Evolutionary conservation across 1,284 basidiomycete genomes (phyloP).

Genomic region (Violaceomyces palustris): DNA sequence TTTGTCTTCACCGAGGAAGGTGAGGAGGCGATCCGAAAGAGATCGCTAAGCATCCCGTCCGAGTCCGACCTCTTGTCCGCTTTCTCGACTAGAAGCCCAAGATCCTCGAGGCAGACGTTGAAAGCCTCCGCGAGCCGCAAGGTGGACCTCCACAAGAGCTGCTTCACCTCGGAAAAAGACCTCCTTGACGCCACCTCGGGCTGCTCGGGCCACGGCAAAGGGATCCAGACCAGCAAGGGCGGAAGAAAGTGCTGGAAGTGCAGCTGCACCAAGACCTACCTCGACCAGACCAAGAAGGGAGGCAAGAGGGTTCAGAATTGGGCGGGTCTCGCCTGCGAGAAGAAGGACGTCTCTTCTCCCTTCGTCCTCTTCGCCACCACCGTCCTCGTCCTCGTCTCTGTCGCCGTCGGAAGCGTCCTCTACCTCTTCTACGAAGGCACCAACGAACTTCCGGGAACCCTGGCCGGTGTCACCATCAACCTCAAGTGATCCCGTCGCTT

Average conservation of each 20-base stretch:
- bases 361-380: constrained; percentile 37
- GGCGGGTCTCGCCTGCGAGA: constrained; percentile 47
- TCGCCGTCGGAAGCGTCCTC: constrained; percentile 22
- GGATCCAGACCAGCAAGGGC: constrained; percentile 27
- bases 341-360: constrained; percentile 38
- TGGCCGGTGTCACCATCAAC: constrained; percentile 38
- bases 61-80: constrained; percentile 9
- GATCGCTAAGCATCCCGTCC: too few relatives aligned
- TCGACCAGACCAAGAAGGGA: constrained; percentile 16
- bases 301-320: constrained; percentile 30
- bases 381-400: constrained; percentile 23
- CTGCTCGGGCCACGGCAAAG: constrained; percentile 41
- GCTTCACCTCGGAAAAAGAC: constrained; percentile 22
- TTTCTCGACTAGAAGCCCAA: constrained; percentile 5
- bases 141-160: constrained; percentile 21
- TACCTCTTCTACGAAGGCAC: constrained; percentile 31
- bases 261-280: constrained; percentile 22
- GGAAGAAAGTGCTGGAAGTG: constrained; percentile 42
- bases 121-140: constrained; percentile 6
- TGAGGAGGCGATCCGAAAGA: constrained; percentile 6
- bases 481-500: too few relatives aligned
- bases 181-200: constrained; percentile 33
- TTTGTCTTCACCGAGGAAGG: constrained; percentile 19
- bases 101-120: background rate
- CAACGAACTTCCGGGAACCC: constrained; percentile 35